phyloP scores from a whole-genome alignment of 331 rosid species.

The Rhamnella rubrinervis region DNA sequence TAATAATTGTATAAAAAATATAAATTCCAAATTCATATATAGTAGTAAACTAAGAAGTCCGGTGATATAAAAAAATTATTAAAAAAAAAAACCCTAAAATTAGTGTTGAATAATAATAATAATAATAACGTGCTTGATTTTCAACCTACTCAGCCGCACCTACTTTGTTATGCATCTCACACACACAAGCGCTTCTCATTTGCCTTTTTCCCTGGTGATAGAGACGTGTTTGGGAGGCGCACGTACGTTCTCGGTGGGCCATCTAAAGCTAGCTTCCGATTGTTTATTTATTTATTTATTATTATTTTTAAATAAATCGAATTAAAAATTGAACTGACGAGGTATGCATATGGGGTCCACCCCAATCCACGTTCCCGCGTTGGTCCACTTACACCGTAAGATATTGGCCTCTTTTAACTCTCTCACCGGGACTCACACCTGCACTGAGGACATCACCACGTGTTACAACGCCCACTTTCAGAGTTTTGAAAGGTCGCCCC shows the following conservation, averaged over 20 bases:
- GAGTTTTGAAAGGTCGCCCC: slow-evolving; percentile 2
- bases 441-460: slow-evolving; percentile 38
- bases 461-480: slow-evolving; percentile 19
- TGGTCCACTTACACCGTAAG: slow-evolving; percentile 33
- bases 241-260: slow-evolving; percentile 33
- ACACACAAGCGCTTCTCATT: neutral
- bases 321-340: slow-evolving; percentile 1
- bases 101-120: too few relatives aligned
- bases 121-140: neutral
- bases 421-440: slow-evolving; percentile 5
- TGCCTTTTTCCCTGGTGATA: slow-evolving; percentile 5
- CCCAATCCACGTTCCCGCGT: slow-evolving; percentile 46
- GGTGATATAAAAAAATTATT: too few relatives aligned
- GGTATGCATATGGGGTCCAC: slow-evolving; percentile 22
- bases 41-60: too few relatives aligned
- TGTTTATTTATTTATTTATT: neutral
- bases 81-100: too few relatives aligned
- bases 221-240: slow-evolving; percentile 44
- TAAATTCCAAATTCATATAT: too few relatives aligned
- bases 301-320: neutral
- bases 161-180: slow-evolving; percentile 10
- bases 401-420: neutral
- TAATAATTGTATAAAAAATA: too few relatives aligned
- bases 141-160: slow-evolving; percentile 15
- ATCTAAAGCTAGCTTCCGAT: neutral